These are phyloP conservation scores for Psidium guajava DNA, from an alignment of 345 rosid species.

Conservation along the genomic window DNA sequence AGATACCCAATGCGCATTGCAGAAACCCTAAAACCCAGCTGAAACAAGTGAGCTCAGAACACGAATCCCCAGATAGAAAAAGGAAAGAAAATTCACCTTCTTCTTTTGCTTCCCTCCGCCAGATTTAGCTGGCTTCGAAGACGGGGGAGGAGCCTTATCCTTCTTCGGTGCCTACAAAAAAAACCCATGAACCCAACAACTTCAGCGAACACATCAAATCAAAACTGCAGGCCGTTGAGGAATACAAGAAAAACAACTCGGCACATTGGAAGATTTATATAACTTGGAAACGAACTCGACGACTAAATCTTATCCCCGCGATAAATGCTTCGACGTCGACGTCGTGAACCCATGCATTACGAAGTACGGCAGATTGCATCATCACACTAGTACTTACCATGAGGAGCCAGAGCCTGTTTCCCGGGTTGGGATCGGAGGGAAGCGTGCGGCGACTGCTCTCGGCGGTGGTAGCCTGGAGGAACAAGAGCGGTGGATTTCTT, in stretches of 20 bases:
- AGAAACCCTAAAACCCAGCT: not conserved
- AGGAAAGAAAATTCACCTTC: conserved; percentile 28
- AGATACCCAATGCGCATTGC: not conserved
- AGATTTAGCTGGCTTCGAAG: conserved; percentile 64
- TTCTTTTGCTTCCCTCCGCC: conserved; percentile 80
- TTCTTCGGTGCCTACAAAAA: conserved; percentile 53
- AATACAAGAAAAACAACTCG: not conserved
- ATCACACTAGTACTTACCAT: not conserved
- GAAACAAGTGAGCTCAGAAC: no score
- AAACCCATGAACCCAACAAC: not conserved
- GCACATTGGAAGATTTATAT: not conserved
- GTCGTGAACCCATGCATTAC: not conserved
- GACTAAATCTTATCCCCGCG: not conserved
- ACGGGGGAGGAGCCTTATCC: conserved; percentile 63
- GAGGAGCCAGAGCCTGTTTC: not conserved
- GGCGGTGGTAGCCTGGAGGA: not conserved
- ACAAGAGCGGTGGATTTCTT: not conserved
- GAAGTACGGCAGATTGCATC: not conserved
- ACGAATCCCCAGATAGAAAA: not conserved
- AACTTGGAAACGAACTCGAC: not conserved
- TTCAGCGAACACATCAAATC: not conserved
- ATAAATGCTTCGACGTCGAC: not conserved
- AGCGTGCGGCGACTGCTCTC: not conserved
- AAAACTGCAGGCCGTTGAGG: not conserved
- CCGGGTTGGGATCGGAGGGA: not conserved